Evolutionary conservation across 2,329 filamentous ascomycete species (phyloP).

Genomic region (Canariomyces notabilis): DNA sequence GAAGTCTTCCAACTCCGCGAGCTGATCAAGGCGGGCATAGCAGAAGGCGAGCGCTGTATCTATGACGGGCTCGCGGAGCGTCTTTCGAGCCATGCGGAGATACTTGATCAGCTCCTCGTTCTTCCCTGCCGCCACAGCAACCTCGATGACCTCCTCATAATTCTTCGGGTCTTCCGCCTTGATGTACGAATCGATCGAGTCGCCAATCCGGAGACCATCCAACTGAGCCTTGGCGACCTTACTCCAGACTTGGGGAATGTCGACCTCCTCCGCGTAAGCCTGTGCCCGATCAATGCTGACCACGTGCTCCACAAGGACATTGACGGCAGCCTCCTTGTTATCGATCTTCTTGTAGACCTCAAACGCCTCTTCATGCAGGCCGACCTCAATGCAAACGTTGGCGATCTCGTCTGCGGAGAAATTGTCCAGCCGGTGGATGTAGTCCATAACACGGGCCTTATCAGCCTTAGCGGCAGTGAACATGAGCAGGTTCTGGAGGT

Average conservation of each 20-base stretch:
- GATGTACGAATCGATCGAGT: slow-evolving; percentile 96
- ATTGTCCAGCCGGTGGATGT: slow-evolving; percentile 84
- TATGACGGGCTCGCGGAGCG: slow-evolving; percentile 84
- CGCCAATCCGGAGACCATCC: slow-evolving; percentile 85
- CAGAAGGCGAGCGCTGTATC: slow-evolving; percentile 93
- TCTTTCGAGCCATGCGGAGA: slow-evolving; percentile 95
- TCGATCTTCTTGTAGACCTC: slow-evolving; percentile 98
- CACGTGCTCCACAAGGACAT: slow-evolving; percentile 91
- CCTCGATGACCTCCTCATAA: slow-evolving; percentile 93
- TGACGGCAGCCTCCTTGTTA: slow-evolving; percentile 79
- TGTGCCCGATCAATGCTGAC: slow-evolving; percentile 97
- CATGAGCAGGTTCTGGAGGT: slow-evolving; percentile 91
- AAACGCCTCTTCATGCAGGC: slow-evolving; percentile 93
- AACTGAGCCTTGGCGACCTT: slow-evolving; percentile 97
- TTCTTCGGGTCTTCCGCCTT: slow-evolving; percentile 90
- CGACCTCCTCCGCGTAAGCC: slow-evolving; percentile 90
- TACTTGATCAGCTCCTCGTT: slow-evolving; percentile 97
- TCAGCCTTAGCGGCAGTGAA: slow-evolving; percentile 96
- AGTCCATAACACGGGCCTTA: slow-evolving; percentile 90
- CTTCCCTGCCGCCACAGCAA: slow-evolving; percentile 90
- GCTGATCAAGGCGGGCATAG: slow-evolving; percentile 85
- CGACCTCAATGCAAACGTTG: slow-evolving; percentile 86
- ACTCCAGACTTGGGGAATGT: slow-evolving; percentile 94
- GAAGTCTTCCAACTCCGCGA: slow-evolving; percentile 94
- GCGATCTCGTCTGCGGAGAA: slow-evolving; percentile 94